A percentile compares a stretch with the other conserved stretches of the same genome.
Evolutionary conservation across 2,329 filamentous ascomycete species (phyloP).

Genomic region (Fusarium dimerum): DNA sequence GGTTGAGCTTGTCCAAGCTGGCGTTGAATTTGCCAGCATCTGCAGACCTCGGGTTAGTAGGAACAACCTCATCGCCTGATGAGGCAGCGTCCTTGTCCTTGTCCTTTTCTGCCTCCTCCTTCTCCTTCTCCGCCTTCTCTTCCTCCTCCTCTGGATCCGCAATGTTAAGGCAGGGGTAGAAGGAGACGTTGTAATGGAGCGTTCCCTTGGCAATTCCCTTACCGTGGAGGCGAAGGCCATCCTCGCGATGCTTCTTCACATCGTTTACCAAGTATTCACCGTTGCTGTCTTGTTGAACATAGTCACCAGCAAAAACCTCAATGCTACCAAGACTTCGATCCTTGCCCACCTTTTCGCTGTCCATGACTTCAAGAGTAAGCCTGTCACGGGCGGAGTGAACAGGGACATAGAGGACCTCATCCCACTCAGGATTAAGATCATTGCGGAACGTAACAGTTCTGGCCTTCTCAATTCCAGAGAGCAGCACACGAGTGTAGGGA

Average conservation of each 20-base stretch:
- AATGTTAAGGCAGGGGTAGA: constrained; percentile 87
- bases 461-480: constrained; percentile 88
- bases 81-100: constrained; percentile 13
- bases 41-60: constrained; percentile 19
- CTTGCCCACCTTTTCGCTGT: constrained; percentile 87
- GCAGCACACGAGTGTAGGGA: constrained; percentile 83
- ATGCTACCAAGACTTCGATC: constrained; percentile 84
- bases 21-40: constrained; percentile 48
- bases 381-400: constrained; percentile 84
- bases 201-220: constrained; percentile 76
- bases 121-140: constrained; percentile 43
- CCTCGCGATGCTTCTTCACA: constrained; percentile 66
- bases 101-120: constrained; percentile 9
- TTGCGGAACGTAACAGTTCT: constrained; percentile 96
- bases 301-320: constrained; percentile 77
- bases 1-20: constrained; percentile 33
- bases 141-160: constrained; percentile 86
- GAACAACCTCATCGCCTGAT: constrained; percentile 16
- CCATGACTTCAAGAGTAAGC: constrained; percentile 91
- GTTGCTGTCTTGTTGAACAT: constrained; percentile 72
- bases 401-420: constrained; percentile 93
- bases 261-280: constrained; percentile 83
- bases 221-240: constrained; percentile 72
- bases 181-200: constrained; percentile 80
- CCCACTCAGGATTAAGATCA: constrained; percentile 92